phyloP scores from a whole-genome alignment of 768 basidiomycete genomes.

The Boletus sensibilis region DNA sequence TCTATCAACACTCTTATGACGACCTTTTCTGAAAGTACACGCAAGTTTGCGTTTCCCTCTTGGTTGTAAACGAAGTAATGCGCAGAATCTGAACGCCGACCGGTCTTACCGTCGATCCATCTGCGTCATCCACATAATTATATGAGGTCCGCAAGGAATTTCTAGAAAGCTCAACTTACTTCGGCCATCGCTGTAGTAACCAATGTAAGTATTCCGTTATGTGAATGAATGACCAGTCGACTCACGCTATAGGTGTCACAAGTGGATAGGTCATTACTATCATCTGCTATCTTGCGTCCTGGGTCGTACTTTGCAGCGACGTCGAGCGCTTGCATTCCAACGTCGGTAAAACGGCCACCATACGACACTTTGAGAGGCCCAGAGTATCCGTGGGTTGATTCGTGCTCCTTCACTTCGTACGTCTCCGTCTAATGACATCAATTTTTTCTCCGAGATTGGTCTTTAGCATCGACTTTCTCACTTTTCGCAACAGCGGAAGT shows the following conservation, averaged over 20 bases:
- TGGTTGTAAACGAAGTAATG: conserved; percentile 53
- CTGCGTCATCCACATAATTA: conserved; percentile 29
- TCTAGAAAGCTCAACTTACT: conserved; percentile 34
- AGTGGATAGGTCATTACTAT: conserved; percentile 45
- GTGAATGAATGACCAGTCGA: not conserved
- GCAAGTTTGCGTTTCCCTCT: conserved; percentile 41
- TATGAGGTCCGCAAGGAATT: not conserved
- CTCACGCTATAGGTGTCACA: conserved; percentile 51
- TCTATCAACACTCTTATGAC: conserved; percentile 52
- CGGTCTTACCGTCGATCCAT: conserved; percentile 51
- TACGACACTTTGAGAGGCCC: conserved; percentile 26
- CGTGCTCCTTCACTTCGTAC: conserved; percentile 15
- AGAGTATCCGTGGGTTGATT: conserved; percentile 23
- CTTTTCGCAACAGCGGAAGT: conserved; percentile 27
- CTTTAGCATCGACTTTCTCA: not conserved
- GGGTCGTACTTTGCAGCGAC: conserved; percentile 48
- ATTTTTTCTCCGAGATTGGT: not conserved
- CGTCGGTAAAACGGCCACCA: conserved; percentile 35
- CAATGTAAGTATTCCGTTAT: not conserved
- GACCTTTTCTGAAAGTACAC: conserved; percentile 38
- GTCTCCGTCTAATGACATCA: conserved; percentile 17
- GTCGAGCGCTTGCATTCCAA: conserved; percentile 47
- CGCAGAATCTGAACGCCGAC: conserved; percentile 56
- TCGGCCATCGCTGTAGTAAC: conserved; percentile 48
- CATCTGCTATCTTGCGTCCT: conserved; percentile 41